These are phyloP conservation scores for Caloboletus firmus DNA, from an alignment of 1,284 basidiomycete species.

Conservation along the genomic window DNA sequence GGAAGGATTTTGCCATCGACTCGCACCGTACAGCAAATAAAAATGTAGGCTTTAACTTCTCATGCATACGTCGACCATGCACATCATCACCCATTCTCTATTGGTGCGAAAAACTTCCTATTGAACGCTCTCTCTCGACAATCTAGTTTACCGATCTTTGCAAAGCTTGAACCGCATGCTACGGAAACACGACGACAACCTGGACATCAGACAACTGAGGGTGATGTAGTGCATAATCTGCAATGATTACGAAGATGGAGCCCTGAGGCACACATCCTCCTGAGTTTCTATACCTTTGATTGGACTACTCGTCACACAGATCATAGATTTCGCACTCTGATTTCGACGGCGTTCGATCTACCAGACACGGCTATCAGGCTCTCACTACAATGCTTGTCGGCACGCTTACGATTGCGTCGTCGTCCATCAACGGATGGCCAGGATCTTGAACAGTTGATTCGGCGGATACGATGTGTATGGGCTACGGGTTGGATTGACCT, in stretches of 20 bases:
- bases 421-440: not conserved
- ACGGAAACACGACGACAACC: not conserved
- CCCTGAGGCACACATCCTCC: not conserved
- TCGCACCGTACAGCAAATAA: slow-evolving; percentile 6
- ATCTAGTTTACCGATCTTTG: not conserved
- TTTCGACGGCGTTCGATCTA: not conserved
- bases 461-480: no score
- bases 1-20: not conserved
- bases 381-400: no score
- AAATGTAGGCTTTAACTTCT: slow-evolving; percentile 24
- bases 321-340: not conserved
- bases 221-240: not conserved
- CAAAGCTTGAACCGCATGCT: not conserved
- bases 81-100: not conserved
- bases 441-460: not conserved
- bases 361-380: not conserved
- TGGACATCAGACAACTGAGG: not conserved
- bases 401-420: no score
- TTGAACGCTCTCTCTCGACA: not conserved
- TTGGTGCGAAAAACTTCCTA: not conserved
- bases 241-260: not conserved
- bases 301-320: no score
- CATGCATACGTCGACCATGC: slow-evolving; percentile 22
- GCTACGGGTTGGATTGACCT: no score
- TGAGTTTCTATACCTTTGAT: not conserved